Base-by-base conservation (phyloP, 805 yeast species). In the Candida broadrunensis region DNA sequence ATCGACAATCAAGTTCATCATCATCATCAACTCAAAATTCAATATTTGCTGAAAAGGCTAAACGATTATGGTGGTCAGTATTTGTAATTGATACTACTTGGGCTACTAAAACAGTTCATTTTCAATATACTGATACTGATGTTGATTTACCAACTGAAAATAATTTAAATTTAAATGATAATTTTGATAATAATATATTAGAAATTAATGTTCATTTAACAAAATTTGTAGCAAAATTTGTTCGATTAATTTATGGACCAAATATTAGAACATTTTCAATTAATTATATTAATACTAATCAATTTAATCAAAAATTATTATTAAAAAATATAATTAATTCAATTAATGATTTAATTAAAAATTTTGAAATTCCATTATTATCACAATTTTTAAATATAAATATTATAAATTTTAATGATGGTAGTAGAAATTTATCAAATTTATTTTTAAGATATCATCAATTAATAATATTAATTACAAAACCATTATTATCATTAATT, bases 21-120 rank as follows among this genome's bases (percentile, higher is more conserved):
- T 7, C 24, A 6, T 9, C 6, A 21, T 18, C 39, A 27, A 11
- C 19, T 32, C 6, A 6, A 7, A 23, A 11, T 20, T 7, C 21
- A 16, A 31, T 35, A 9, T 24, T 32, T 9, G 30, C 37, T 9
- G 73, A 67, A 35, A 64, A 60, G 37, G 49, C 56, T 6, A 67
- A 66, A 42, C 54, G 73, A 21, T 42, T 69, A 18, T 69, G 72
- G 72, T 69, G 74, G 74, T 56, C 72, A 2, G 57, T 65, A 1
- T 69, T 64, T 42, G 61, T 67, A 11, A 57, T 64, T 27, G 74
- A 69, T 47, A 60, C 63, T 5, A 53, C 61, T 9, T 68, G 72
- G 72, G 61, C 72, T 2, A 56, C 71, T 3, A 61, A 62, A 38
- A 69, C 73, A 2, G 65, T 67, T 16, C 70, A 66, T 43, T 63